A percentile compares a stretch with the other conserved stretches of the same genome.
phyloP scores from a whole-genome alignment of 345 rosid species.

The Cardiospermum halicacabum region DNA sequence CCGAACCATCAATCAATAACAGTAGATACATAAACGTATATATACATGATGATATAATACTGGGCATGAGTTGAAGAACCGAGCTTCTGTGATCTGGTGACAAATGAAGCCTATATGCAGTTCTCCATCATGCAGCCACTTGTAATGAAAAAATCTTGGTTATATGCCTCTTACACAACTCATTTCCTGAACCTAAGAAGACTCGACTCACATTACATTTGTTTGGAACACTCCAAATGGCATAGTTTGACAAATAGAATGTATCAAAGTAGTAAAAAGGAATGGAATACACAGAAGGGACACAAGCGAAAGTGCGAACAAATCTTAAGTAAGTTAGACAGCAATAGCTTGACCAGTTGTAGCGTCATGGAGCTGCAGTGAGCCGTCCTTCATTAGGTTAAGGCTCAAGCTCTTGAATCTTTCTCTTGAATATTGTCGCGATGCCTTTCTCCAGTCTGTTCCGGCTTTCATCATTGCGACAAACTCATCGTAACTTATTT shows the following conservation, averaged over 20 bases:
- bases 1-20: slow-evolving; percentile 10
- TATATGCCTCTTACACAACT: not conserved
- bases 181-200: slow-evolving; percentile 8
- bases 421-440: slow-evolving; percentile 94
- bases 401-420: slow-evolving; percentile 93
- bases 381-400: slow-evolving; percentile 95
- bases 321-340: slow-evolving; percentile 35
- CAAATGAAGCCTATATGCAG: not conserved
- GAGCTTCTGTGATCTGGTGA: slow-evolving; percentile 8
- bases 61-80: slow-evolving; percentile 16
- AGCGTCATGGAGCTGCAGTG: slow-evolving; percentile 84
- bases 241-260: slow-evolving; percentile 10
- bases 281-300: slow-evolving; percentile 13
- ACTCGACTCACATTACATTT: no score
- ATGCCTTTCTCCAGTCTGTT: slow-evolving; percentile 99
- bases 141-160: slow-evolving; percentile 2
- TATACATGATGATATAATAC: slow-evolving; percentile 15
- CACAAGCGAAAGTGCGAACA: slow-evolving; percentile 7
- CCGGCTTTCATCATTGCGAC: slow-evolving; percentile 98
- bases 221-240: slow-evolving; percentile 6
- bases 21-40: slow-evolving; percentile 12
- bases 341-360: slow-evolving; percentile 70
- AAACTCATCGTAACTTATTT: slow-evolving; percentile 89
- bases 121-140: slow-evolving; percentile 14
- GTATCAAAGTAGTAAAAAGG: not conserved